These are phyloP conservation scores for Geranium incanum DNA, from an alignment of 441 rosid genomes.

Conservation along the genomic window DNA sequence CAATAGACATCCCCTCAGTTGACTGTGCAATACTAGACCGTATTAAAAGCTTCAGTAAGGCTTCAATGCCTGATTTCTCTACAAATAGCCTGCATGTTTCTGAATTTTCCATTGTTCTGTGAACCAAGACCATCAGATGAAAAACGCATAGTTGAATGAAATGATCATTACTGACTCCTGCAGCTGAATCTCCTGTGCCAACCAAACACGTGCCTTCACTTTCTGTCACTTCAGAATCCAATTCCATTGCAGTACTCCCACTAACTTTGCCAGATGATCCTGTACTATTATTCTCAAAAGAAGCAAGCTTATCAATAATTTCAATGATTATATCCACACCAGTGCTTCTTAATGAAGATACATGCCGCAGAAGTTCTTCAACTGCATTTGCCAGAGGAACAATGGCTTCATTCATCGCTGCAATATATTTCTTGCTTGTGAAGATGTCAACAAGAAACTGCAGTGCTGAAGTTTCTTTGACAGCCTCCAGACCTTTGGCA, in stretches of 20 bases:
- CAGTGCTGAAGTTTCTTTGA: constrained; percentile 75
- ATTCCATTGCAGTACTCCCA: constrained; percentile 48
- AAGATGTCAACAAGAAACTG: constrained; percentile 75
- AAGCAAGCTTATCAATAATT: constrained; percentile 69
- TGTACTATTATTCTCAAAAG: constrained; percentile 45
- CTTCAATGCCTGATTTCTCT: constrained; percentile 95
- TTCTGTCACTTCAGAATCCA: constrained; percentile 73
- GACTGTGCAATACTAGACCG: constrained; percentile 86
- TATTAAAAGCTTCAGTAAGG: constrained; percentile 74
- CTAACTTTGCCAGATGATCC: constrained; percentile 34
- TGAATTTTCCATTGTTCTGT: constrained; percentile 89
- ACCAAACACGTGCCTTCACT: constrained; percentile 28
- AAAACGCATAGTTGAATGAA: constrained; percentile 78
- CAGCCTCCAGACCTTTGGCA: constrained; percentile 86
- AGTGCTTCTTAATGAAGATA: constrained; percentile 65
- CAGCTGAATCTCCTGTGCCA: neutral
- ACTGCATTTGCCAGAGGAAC: constrained; percentile 95
- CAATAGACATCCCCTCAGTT: constrained; percentile 93
- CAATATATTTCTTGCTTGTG: constrained; percentile 81
- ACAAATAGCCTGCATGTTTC: constrained; percentile 94
- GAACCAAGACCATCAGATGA: constrained; percentile 93
- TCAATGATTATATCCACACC: constrained; percentile 95
- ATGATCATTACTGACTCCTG: constrained; percentile 60
- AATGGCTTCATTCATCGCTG: constrained; percentile 91
- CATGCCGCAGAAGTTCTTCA: constrained; percentile 97